Conservation (phyloP, 2,329 filamentous ascomycete species). For the Pezicula radicicola region DNA sequence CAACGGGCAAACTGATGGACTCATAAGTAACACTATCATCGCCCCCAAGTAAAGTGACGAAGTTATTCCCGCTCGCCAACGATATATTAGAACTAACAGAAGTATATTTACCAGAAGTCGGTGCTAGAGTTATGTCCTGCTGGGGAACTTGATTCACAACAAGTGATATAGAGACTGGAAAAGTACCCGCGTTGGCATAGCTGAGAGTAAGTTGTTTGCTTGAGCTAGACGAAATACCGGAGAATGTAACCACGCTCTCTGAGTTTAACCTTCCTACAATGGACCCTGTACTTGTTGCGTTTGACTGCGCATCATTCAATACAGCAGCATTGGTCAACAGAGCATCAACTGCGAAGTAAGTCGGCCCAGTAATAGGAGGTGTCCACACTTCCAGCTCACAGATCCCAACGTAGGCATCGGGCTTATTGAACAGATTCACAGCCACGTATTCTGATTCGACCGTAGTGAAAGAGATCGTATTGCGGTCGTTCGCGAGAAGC, state of each 20-base stretch:
- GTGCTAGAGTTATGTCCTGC: not conserved
- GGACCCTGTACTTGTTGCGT: slow-evolving; percentile 8
- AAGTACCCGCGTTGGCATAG: slow-evolving; percentile 4
- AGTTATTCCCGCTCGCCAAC: slow-evolving; percentile 8
- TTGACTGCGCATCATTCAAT: slow-evolving; percentile 1
- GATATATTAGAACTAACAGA: not conserved
- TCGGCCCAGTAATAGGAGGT: not conserved
- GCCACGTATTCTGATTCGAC: slow-evolving; percentile 4
- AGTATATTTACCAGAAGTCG: slow-evolving; percentile 3
- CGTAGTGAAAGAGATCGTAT: slow-evolving; percentile 6
- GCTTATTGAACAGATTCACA: slow-evolving; percentile 10
- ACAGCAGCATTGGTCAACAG: slow-evolving; percentile 5
- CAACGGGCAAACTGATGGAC: not conserved
- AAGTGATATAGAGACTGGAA: not conserved
- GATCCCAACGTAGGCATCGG: slow-evolving; percentile 5
- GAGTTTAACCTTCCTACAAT: slow-evolving; percentile 3
- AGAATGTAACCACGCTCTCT: slow-evolving; percentile 7
- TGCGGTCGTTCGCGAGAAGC: slow-evolving; percentile 9
- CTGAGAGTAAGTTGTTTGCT: slow-evolving; percentile 1
- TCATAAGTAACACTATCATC: not conserved
- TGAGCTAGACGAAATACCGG: not conserved
- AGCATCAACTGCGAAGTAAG: slow-evolving; percentile 12
- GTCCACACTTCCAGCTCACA: slow-evolving; percentile 14
- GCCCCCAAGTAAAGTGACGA: slow-evolving; percentile 8
- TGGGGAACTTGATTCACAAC: slow-evolving; percentile 7